Percentiles rank a stretch among this genome's conserved stretches.
Evolutionary conservation across 148 eudicot species (phyloP).

Genomic region (Beta vulgaris): DNA sequence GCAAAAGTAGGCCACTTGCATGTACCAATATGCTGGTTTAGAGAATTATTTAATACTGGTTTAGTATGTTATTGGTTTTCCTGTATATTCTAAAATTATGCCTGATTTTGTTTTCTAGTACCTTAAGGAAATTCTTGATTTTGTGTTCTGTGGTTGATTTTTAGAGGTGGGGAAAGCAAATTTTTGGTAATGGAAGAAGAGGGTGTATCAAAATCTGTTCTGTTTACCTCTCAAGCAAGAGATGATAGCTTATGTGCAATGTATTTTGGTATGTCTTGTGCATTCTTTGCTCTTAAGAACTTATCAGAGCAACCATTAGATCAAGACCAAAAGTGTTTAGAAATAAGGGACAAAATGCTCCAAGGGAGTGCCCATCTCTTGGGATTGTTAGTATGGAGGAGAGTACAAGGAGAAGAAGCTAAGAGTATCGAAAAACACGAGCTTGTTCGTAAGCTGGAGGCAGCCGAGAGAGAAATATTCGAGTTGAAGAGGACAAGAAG

Average conservation of each 20-base stretch:
- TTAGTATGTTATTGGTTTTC: no score
- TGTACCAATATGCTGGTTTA: no score
- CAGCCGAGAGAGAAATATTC: constrained; percentile 43
- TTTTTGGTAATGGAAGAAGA: constrained; percentile 55
- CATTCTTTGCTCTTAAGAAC: constrained; percentile 51
- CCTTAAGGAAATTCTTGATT: neutral
- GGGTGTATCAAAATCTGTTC: constrained; percentile 31
- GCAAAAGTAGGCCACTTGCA: no score
- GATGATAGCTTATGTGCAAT: constrained; percentile 57
- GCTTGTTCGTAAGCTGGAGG: constrained; percentile 51
- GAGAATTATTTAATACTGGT: no score
- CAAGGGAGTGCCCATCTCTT: constrained; percentile 63
- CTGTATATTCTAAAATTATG: no score
- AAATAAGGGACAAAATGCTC: constrained; percentile 52
- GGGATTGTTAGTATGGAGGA: constrained; percentile 67
- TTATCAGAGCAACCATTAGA: constrained; percentile 34
- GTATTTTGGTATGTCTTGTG: constrained; percentile 75
- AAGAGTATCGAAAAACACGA: constrained; percentile 28
- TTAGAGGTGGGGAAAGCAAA: constrained; percentile 12
- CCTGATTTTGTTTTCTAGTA: constrained; percentile 9
- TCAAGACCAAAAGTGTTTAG: constrained; percentile 45
- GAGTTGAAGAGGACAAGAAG: constrained; percentile 59
- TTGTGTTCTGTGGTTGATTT: constrained; percentile 14
- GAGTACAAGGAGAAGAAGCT: constrained; percentile 36
- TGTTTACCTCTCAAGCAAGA: constrained; percentile 37